A percentile compares a stretch with the other conserved stretches of the same genome.
Conservation (phyloP, 129 eudicot genomes). For the Sambucus nigra region DNA sequence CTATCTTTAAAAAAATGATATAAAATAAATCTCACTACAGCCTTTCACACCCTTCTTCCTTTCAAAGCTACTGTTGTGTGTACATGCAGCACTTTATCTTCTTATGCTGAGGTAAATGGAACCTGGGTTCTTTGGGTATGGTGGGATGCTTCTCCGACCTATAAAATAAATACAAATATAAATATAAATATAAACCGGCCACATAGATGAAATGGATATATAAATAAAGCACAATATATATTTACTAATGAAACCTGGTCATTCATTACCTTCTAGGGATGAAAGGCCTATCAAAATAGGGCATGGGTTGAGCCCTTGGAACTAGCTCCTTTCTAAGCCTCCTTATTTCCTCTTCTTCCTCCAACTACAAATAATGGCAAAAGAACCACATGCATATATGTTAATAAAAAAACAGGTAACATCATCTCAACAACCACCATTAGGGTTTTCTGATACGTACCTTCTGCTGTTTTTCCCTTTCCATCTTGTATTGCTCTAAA, state of each 20-base stretch:
- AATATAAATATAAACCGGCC: not conserved
- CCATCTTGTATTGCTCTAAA: slow-evolving; percentile 58
- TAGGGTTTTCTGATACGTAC: slow-evolving; percentile 17
- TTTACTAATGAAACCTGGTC: not conserved
- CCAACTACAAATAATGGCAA: slow-evolving; percentile 45
- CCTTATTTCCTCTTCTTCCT: slow-evolving; percentile 79
- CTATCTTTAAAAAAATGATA: too few species aligned
- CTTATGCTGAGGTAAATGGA: slow-evolving; percentile 64
- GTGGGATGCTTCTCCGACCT: slow-evolving; percentile 83
- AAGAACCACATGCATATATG: not conserved
- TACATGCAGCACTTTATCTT: slow-evolving; percentile 55
- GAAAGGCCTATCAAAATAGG: slow-evolving; percentile 88
- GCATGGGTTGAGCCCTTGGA: slow-evolving; percentile 98
- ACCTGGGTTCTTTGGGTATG: slow-evolving; percentile 72
- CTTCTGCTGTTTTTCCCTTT: slow-evolving; percentile 80
- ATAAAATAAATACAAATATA: slow-evolving; percentile 3
- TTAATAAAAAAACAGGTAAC: not conserved
- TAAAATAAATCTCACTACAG: not conserved
- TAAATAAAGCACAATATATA: not conserved
- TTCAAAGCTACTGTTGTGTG: slow-evolving; percentile 11
- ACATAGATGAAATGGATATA: not conserved
- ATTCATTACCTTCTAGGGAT: slow-evolving; percentile 69
- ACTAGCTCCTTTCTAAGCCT: slow-evolving; percentile 85
- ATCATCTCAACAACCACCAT: not conserved
- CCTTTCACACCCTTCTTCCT: not conserved